phyloP scores from a whole-genome alignment of 2,329 filamentous ascomycete species.

The Orbilia quercus region DNA sequence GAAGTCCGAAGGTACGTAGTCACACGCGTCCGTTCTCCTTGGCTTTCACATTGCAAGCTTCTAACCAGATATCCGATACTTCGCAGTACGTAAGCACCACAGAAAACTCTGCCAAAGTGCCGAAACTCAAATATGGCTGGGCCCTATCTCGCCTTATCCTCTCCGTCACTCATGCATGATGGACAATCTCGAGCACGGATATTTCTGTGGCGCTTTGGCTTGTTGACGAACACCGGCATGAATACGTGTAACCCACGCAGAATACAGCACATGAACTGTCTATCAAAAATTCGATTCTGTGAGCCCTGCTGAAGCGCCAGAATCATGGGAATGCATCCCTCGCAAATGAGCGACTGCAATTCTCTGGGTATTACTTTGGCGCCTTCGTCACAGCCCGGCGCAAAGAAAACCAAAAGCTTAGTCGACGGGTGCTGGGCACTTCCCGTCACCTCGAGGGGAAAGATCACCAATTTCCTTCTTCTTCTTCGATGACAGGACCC shows the following conservation, averaged over 20 bases:
- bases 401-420: conserved; percentile 20
- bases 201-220: no score
- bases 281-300: no score
- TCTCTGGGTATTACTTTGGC: conserved; percentile 21
- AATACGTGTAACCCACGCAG: no score
- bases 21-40: background rate
- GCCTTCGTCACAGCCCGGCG: conserved; percentile 15
- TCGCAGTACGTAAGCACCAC: conserved; percentile 1
- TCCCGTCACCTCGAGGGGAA: background rate
- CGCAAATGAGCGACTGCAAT: conserved; percentile 26
- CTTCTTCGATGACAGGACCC: conserved; percentile 28
- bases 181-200: no score
- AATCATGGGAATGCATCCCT: conserved; percentile 28
- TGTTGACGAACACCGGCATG: no score
- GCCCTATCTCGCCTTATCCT: no score
- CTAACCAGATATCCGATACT: background rate
- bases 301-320: conserved; percentile 20
- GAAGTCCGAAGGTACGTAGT: background rate
- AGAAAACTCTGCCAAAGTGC: background rate
- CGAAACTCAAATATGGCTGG: background rate
- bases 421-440: background rate
- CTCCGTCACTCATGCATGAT: no score
- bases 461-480: background rate
- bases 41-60: background rate
- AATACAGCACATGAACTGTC: no score